phyloP scores from a whole-genome alignment of 1,284 basidiomycete species.

The Cryptococcus sp. region DNA sequence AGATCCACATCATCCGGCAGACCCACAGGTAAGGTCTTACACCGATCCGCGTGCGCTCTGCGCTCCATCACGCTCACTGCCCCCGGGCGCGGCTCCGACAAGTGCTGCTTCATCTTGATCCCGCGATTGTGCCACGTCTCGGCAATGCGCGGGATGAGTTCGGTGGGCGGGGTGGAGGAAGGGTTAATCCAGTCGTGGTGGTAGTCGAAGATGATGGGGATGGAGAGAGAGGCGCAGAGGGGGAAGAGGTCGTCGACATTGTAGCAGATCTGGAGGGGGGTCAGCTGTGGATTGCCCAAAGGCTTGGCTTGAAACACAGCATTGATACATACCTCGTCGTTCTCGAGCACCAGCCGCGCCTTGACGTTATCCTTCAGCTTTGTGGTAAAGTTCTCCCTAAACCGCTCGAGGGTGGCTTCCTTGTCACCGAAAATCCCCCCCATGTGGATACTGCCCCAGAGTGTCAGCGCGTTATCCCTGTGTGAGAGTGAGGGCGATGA shows the following conservation, averaged over 20 bases:
- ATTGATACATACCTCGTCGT: conserved; percentile 67
- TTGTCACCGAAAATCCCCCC: conserved; percentile 82
- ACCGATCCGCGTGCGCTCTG: conserved; percentile 72
- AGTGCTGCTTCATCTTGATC: conserved; percentile 83
- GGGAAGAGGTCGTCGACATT: conserved; percentile 80
- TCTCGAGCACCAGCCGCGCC: conserved; percentile 77
- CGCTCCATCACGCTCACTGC: conserved; percentile 74
- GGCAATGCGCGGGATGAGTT: conserved; percentile 58
- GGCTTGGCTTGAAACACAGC: not conserved
- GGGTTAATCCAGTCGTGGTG: conserved; percentile 70
- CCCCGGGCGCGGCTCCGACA: conserved; percentile 73
- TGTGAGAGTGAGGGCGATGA: not conserved
- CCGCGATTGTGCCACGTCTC: conserved; percentile 70
- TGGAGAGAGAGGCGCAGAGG: conserved; percentile 71
- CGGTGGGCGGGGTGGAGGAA: conserved; percentile 40
- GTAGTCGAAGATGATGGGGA: conserved; percentile 58
- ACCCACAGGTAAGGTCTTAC: conserved; percentile 31
- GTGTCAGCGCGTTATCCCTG: not conserved
- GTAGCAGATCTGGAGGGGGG: conserved; percentile 66
- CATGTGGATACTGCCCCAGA: conserved; percentile 37
- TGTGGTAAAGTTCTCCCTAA: conserved; percentile 65
- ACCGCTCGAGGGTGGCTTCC: conserved; percentile 62
- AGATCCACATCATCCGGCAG: conserved; percentile 72
- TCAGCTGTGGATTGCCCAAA: not conserved
- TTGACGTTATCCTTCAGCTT: conserved; percentile 63